Evolutionary conservation across 495 filamentous ascomycete genomes (phyloP).

Genomic region (Penicillium silybi): DNA sequence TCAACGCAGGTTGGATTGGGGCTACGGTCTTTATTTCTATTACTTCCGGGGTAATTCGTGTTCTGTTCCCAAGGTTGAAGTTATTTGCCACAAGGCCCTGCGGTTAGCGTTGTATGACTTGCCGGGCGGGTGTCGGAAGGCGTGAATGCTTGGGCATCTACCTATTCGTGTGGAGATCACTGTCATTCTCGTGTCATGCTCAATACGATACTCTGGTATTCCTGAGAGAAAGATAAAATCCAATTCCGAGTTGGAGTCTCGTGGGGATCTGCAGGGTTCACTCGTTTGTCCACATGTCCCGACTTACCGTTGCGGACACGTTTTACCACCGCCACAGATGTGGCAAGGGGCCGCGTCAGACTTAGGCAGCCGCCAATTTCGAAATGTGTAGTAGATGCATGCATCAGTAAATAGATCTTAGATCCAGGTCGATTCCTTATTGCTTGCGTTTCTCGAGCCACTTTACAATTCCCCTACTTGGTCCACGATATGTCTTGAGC

Average conservation of each 20-base stretch:
- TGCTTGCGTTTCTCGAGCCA: neutral
- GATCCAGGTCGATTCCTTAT: neutral
- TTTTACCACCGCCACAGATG: constrained; percentile 13
- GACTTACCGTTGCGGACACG: neutral
- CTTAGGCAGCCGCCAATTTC: constrained; percentile 12
- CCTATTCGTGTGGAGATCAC: neutral
- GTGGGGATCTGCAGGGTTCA: constrained; percentile 7
- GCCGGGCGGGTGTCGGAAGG: neutral
- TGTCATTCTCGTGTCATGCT: neutral
- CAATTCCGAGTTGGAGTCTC: neutral
- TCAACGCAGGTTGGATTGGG: neutral
- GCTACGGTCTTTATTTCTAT: neutral
- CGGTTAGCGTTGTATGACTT: neutral
- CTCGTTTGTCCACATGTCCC: neutral
- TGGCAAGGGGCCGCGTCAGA: constrained; percentile 18
- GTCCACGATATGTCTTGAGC: too few relatives aligned
- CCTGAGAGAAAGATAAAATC: neutral
- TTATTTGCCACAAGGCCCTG: neutral
- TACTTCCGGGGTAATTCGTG: neutral
- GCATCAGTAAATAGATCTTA: neutral
- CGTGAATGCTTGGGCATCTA: neutral
- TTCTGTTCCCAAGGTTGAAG: neutral
- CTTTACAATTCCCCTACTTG: too few relatives aligned
- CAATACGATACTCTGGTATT: too few relatives aligned
- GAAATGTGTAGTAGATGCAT: neutral